Conservation (phyloP, 2,329 filamentous ascomycete genomes). For the Aspergillus sp. region DNA sequence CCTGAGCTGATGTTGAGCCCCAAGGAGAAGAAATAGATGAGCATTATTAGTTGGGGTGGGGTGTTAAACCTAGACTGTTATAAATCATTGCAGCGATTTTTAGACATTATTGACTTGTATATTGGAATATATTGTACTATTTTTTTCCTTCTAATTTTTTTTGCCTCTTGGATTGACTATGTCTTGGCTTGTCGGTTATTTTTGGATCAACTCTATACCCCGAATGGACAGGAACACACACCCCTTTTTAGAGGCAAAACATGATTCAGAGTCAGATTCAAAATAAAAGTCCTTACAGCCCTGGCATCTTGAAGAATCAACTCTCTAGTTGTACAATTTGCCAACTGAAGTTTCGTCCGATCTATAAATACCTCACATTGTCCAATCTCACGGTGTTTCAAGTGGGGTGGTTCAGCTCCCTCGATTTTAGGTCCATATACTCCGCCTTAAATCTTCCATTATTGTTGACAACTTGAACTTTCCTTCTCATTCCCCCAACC, state of each 20-base stretch:
- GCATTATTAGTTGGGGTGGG: background rate
- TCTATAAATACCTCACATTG: background rate
- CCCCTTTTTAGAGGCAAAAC: background rate
- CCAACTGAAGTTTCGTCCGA: background rate
- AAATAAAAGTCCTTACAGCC: too few species aligned
- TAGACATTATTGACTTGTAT: slow-evolving; percentile 17
- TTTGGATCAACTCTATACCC: slow-evolving; percentile 1
- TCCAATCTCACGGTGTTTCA: background rate
- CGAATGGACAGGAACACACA: background rate
- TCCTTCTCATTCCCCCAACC: background rate
- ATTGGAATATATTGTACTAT: slow-evolving; percentile 18
- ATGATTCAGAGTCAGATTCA: background rate
- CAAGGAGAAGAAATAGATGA: slow-evolving; percentile 60
- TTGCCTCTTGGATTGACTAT: background rate
- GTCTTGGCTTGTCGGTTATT: slow-evolving; percentile 7
- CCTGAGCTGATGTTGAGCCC: slow-evolving; percentile 96
- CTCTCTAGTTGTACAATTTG: background rate
- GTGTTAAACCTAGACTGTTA: slow-evolving; percentile 12
- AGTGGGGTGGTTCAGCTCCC: slow-evolving; percentile 8
- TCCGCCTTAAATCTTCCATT: slow-evolving; percentile 2
- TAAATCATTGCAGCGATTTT: slow-evolving; percentile 16
- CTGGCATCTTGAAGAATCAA: too few species aligned
- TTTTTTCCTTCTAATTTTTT: slow-evolving; percentile 3
- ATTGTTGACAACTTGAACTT: background rate
- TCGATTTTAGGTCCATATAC: background rate